Percentiles rank a stretch among this genome's conserved stretches.
These are phyloP conservation scores for Viridothelium virens DNA, from an alignment of 495 filamentous ascomycete species.

Conservation along the genomic window DNA sequence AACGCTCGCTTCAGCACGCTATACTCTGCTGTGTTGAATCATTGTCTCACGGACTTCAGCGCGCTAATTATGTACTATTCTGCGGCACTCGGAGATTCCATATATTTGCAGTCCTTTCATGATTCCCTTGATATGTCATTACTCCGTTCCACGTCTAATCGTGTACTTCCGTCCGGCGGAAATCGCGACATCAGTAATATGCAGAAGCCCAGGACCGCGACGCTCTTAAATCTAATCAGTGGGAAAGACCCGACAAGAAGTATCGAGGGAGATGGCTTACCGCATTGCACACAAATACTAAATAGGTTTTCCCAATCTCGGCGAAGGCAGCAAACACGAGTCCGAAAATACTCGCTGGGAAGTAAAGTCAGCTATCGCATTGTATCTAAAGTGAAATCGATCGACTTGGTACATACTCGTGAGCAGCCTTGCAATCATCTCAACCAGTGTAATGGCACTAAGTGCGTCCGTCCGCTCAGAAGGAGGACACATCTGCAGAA, in stretches of 20 bases:
- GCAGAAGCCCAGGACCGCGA: constrained; percentile 42
- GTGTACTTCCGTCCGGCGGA: constrained; percentile 39
- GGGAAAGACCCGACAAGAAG: neutral
- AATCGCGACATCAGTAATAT: constrained; percentile 44
- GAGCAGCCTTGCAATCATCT: constrained; percentile 45
- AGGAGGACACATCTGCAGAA: constrained; percentile 47
- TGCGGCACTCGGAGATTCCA: neutral
- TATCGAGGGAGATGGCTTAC: constrained; percentile 29
- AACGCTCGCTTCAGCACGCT: too few species aligned
- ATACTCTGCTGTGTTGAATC: too few species aligned
- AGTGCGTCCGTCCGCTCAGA: constrained; percentile 45
- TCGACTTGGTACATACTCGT: constrained; percentile 27
- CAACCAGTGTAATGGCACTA: constrained; percentile 49
- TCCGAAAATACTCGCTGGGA: constrained; percentile 43
- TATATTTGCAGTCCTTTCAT: neutral
- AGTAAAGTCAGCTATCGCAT: constrained; percentile 4
- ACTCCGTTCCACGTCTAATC: constrained; percentile 15
- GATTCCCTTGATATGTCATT: neutral
- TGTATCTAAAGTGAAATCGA: too few species aligned
- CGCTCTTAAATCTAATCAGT: constrained; percentile 25
- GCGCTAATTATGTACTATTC: too few species aligned
- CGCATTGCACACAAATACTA: constrained; percentile 50
- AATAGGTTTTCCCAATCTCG: constrained; percentile 39
- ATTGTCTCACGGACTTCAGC: too few species aligned
- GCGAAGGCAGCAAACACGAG: constrained; percentile 47